Percentiles rank a stretch among this genome's conserved stretches.
phyloP scores from a whole-genome alignment of 495 filamentous ascomycete species.

The Penicillium ucsense region DNA sequence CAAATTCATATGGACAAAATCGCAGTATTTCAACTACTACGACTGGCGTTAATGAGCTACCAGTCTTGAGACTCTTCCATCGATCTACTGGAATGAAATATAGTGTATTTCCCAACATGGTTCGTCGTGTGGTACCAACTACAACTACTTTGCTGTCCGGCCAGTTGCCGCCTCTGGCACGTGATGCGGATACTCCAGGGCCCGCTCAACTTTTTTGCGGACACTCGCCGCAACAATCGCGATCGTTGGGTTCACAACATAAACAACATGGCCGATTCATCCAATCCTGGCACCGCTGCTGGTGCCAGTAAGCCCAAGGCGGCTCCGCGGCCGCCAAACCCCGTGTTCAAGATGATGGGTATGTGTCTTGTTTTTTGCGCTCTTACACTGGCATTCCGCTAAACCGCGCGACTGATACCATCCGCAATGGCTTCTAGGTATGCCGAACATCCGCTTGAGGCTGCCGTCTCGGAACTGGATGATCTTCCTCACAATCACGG shows the following conservation, averaged over 20 bases:
- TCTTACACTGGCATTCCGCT: too few relatives aligned
- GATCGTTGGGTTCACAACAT: background rate
- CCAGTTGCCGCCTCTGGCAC: constrained; percentile 1
- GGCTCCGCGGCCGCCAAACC: constrained; percentile 48
- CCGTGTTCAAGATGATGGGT: constrained; percentile 66
- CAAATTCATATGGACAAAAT: too few relatives aligned
- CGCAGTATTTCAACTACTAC: too few relatives aligned
- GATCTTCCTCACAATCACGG: constrained; percentile 78
- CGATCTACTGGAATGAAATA: too few relatives aligned
- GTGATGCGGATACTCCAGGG: constrained; percentile 12
- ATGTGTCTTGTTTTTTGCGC: constrained; percentile 2
- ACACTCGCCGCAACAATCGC: background rate
- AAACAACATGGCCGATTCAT: constrained; percentile 27
- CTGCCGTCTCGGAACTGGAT: constrained; percentile 96
- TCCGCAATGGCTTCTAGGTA: constrained; percentile 27
- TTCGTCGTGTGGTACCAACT: too few relatives aligned
- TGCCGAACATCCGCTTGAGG: constrained; percentile 71
- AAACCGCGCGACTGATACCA: constrained; percentile 1
- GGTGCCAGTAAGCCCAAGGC: constrained; percentile 24
- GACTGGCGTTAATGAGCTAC: too few relatives aligned
- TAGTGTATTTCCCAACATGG: too few relatives aligned
- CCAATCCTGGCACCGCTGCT: constrained; percentile 21
- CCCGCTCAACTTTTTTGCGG: constrained; percentile 14
- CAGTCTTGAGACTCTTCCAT: too few relatives aligned
- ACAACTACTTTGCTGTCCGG: too few relatives aligned